Evolutionary conservation across 441 rosid genomes (phyloP).

Genomic region (Mallotus repandus): DNA sequence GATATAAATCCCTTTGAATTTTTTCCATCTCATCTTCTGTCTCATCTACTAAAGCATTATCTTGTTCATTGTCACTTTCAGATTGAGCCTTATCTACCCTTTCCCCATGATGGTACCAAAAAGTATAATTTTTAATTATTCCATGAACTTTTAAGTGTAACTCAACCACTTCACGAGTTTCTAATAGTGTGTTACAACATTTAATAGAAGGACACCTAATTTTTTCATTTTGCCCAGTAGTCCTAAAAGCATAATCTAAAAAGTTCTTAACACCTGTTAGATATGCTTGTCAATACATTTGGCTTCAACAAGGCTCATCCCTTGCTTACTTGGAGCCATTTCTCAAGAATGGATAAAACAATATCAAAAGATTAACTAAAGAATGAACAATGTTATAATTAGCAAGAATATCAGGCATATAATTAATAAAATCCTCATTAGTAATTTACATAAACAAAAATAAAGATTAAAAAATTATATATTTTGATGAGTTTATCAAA

Average conservation of each 20-base stretch:
- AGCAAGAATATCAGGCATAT: too few relatives aligned
- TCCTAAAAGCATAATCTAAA: conserved; percentile 5
- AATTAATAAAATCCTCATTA: too few relatives aligned
- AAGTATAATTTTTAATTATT: neutral
- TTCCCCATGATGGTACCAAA: neutral
- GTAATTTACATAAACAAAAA: too few relatives aligned
- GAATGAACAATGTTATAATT: too few relatives aligned
- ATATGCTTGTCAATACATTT: too few relatives aligned
- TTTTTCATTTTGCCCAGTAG: neutral
- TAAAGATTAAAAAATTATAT: too few relatives aligned
- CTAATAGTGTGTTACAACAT: neutral
- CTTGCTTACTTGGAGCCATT: too few relatives aligned
- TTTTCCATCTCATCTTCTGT: neutral
- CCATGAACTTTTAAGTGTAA: neutral
- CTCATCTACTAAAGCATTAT: neutral
- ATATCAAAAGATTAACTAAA: too few relatives aligned
- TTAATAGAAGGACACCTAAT: neutral
- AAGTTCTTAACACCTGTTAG: neutral
- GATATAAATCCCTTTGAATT: neutral
- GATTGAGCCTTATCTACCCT: neutral
- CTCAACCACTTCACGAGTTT: neutral
- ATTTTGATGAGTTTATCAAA: too few relatives aligned
- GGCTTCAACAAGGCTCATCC: too few relatives aligned
- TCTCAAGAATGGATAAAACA: too few relatives aligned
- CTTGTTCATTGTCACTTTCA: neutral